A percentile compares a stretch with the other conserved stretches of the same genome.
These are phyloP conservation scores for Euphorbia pulcherrima DNA, from an alignment of 345 rosid species.

Conservation along the genomic window DNA sequence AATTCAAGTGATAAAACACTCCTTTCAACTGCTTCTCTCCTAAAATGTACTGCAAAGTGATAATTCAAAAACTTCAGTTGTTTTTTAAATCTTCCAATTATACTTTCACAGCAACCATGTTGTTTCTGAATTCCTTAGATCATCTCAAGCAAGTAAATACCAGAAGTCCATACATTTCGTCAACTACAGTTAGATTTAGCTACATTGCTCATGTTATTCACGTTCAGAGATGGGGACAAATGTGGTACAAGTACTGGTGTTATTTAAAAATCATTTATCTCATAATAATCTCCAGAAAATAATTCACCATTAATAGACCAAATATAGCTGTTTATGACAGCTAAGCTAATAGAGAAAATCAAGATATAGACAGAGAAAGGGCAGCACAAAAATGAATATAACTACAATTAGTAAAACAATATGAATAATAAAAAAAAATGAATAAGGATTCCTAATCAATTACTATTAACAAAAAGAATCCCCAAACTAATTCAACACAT, in stretches of 20 bases:
- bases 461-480: slow-evolving; percentile 2
- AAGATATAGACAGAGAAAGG: not conserved
- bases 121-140: not conserved
- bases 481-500: slow-evolving; percentile 7
- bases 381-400: not conserved
- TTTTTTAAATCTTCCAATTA: slow-evolving; percentile 3
- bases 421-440: too few species aligned
- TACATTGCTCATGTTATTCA: not conserved
- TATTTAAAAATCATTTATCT: not conserved
- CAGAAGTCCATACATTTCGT: not conserved
- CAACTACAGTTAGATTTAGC: too few species aligned
- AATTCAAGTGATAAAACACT: not conserved
- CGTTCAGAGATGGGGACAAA: not conserved
- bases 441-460: slow-evolving; percentile 7
- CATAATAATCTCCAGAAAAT: not conserved
- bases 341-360: not conserved
- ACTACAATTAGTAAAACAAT: not conserved
- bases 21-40: too few species aligned
- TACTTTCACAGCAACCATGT: not conserved
- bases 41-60: not conserved
- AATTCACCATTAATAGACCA: not conserved
- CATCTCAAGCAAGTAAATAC: not conserved
- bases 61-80: too few species aligned
- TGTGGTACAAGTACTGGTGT: not conserved
- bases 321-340: not conserved